phyloP scores from a whole-genome alignment of 192 early-diverging fungal species.

The Coemansia sp. region DNA sequence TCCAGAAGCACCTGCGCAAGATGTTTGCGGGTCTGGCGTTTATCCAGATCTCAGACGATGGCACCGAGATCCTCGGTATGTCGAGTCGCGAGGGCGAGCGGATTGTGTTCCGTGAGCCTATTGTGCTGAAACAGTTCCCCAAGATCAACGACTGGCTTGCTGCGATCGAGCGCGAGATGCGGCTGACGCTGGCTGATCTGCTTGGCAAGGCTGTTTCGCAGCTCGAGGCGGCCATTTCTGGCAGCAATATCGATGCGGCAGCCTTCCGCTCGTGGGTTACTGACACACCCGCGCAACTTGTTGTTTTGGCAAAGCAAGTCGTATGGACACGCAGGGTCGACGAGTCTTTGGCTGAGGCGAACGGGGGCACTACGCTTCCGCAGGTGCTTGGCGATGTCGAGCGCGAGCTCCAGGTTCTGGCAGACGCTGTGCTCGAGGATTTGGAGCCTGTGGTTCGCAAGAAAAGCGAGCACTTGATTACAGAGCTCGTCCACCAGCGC shows the following conservation, averaged over 20 bases:
- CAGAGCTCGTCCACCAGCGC: conserved; percentile 98
- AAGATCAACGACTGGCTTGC: conserved; percentile 98
- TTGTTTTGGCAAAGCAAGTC: conserved; percentile 86
- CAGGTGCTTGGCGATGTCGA: conserved; percentile 63
- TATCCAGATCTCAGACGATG: conserved; percentile 82
- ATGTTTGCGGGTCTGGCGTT: conserved; percentile 98
- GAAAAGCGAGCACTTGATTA: conserved; percentile 98
- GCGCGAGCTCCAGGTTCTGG: conserved; percentile 77
- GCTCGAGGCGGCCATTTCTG: conserved; percentile 58
- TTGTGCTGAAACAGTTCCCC: conserved; percentile 80
- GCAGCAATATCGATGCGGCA: conserved; percentile 46
- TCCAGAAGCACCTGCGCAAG: conserved; percentile 99
- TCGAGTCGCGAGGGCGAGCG: conserved; percentile 91
- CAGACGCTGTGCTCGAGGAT: conserved; percentile 90
- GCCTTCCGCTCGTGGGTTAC: conserved; percentile 83
- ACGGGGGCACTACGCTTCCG: conserved; percentile 44
- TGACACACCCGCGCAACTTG: conserved; percentile 87
- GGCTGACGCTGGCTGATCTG: conserved; percentile 74
- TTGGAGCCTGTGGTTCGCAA: conserved; percentile 76
- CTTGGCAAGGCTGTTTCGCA: conserved; percentile 71
- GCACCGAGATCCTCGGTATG: conserved; percentile 73
- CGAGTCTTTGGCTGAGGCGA: conserved; percentile 49
- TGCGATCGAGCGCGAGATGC: conserved; percentile 91
- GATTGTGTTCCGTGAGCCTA: conserved; percentile 72
- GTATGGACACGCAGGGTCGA: conserved; percentile 91